These are phyloP conservation scores for Macrolepiota albuminosa DNA, from an alignment of 768 basidiomycete species.

Conservation along the genomic window DNA sequence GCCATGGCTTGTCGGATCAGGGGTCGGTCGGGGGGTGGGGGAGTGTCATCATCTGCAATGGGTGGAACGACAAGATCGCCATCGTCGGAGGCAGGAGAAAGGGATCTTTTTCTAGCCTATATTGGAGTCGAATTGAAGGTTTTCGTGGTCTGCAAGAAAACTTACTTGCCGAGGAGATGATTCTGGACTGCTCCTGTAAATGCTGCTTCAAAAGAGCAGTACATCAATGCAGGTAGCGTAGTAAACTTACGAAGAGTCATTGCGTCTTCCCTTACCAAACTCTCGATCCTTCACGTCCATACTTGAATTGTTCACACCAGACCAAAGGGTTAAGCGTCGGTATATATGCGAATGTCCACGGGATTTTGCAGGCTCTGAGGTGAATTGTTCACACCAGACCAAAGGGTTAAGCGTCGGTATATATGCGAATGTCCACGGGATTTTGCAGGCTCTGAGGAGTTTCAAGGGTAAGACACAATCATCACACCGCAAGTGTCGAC, in stretches of 20 bases:
- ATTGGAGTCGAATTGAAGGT: conserved; percentile 2
- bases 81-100: conserved; percentile 52
- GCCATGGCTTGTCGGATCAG: conserved; percentile 57
- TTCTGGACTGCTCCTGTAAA: conserved; percentile 51
- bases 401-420: neutral
- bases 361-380: neutral
- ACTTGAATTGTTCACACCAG: conserved; percentile 9
- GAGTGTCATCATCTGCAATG: conserved; percentile 39
- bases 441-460: neutral
- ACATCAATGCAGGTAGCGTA: neutral
- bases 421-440: neutral
- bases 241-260: conserved; percentile 33
- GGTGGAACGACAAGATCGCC: conserved; percentile 35
- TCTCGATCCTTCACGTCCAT: conserved; percentile 24
- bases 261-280: conserved; percentile 34
- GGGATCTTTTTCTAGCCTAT: conserved; percentile 43
- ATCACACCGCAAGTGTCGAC: conserved; percentile 7
- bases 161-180: conserved; percentile 47
- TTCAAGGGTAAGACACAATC: conserved; percentile 3
- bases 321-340: neutral
- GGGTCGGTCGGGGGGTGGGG: conserved; percentile 44
- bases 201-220: neutral
- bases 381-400: conserved; percentile 5
- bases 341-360: conserved; percentile 1
- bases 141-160: conserved; percentile 4